Base-by-base conservation (phyloP, 2,329 filamentous ascomycete genomes). In the Drechslerella stenobrocha region DNA sequence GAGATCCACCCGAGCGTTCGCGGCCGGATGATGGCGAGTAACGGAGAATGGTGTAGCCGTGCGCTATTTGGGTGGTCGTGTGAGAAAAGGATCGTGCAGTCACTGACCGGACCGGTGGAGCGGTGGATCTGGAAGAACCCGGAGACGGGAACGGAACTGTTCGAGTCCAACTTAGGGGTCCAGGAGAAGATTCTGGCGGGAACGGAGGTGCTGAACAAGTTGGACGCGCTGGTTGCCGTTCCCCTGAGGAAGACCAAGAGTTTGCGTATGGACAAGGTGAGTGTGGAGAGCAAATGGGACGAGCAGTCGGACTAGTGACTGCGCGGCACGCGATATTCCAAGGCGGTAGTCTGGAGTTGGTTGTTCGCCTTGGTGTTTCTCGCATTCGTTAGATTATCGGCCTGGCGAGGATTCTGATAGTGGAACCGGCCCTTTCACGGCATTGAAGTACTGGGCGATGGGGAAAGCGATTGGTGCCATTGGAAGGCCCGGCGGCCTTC, bases 1-100 rank as follows among this genome's bases (percentile, higher is more conserved):
- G 57, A 63, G 24, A 69, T 63, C 7, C 64, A 69, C 24, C 52
- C 64, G 6, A 61, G 64, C 52, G 64, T 69, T 18, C 45, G 64
- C 28, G 64, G 57, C 26, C 64, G 64, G 20, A 53, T 63, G 55
- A 18, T 67, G 32, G 55, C 63, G 46, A 67, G 55, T 55, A 56
- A 67, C 15, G 63, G 63, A 30, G 24, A 51, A 35, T 67, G 63
- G 63, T 60, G 63, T 26, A 67, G 63, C 34, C 55, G 63, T 47
- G 63, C 63, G 30, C 23, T 67, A 6, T 60, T 60, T 30, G 55
- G 55, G 6, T 67, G 63, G 63, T n/a, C 50, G 37, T 55, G 48
- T 37, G 63, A 56, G 5, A 67, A 60, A 22, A 45, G 18, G 34
- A 22, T 67, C 13, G 45, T 67, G 23, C 63, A 67, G 35, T 35